Base-by-base conservation (phyloP, 352 stramenopile genomes). In the Phytophthora uliginosa region DNA sequence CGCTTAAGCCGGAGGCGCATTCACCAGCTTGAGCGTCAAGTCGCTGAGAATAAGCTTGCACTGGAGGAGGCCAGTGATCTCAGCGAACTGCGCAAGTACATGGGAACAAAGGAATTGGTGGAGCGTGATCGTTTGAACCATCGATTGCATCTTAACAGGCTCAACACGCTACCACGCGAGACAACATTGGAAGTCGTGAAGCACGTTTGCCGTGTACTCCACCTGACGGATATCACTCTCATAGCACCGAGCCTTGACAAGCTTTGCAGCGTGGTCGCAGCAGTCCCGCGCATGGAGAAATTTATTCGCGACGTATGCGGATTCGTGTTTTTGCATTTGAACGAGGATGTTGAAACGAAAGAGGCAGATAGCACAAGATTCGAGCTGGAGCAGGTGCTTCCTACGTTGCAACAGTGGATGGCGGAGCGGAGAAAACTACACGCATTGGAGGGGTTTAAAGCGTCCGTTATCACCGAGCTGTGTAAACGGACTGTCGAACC, bases 271-370 rank as follows among this genome's bases (percentile, higher is more conserved):
- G 91, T 96, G 12, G 88, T 97, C 7, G 74, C 80, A 13, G 86
- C 87, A 1, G 88, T 97, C 7, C 90, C 91, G 0, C 79, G 88
- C 12, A 93, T 97, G 83, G 91, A 97, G 58, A 90, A 85, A 58
- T 97, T 97, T 50, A 94, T 97, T 61, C 88, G 85, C 4, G 88
- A 96, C n/a, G 87, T 97, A 1, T 95, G 86, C 51, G 82, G 80
- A 4, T 94, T 91, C 48, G 85, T 95, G 10, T 93, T 88, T 50
- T 77, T 93, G 28, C 79, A 85, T 54, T 31, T 70, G 7, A 73
- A 71, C 15, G 76, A 81, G 1, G 59, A 81, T 26, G 52, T 55
- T 7, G 69, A 77, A 17, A 52, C 70, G 10, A 76, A 81, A 31
- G 63, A 77, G 13, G 59, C 56, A n/a, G 59, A 47, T 20, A 65